phyloP scores from a whole-genome alignment of 2,329 filamentous ascomycete genomes.

The Diplodia mutila region DNA sequence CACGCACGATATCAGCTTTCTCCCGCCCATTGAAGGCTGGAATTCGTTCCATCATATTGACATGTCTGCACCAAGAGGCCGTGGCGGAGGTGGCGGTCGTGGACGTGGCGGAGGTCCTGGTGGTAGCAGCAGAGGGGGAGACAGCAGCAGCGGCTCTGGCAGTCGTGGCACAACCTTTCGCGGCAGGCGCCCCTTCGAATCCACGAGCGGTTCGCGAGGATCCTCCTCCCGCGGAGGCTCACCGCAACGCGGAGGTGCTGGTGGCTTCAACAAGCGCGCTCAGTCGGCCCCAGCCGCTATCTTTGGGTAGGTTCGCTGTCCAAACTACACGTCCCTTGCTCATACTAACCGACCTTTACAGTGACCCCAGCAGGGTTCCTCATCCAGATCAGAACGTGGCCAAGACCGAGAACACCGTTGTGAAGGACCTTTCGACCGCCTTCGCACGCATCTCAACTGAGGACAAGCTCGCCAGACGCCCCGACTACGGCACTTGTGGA shows the following conservation, averaged over 20 bases:
- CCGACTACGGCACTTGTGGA: constrained; percentile 44
- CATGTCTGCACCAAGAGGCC: constrained; percentile 24
- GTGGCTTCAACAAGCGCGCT: constrained; percentile 8
- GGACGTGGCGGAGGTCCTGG: constrained; percentile 15
- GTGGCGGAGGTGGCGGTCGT: constrained; percentile 26
- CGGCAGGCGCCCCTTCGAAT: constrained; percentile 18
- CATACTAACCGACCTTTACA: background rate
- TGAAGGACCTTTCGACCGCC: constrained; percentile 32
- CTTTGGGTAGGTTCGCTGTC: constrained; percentile 8
- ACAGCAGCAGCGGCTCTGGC: constrained; percentile 27
- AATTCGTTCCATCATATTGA: constrained; percentile 3
- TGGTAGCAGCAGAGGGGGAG: constrained; percentile 23
- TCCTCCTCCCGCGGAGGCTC: constrained; percentile 22
- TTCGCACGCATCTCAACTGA: constrained; percentile 34
- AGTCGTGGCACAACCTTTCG: constrained; percentile 20
- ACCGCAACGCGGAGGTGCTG: constrained; percentile 16
- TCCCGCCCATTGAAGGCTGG: background rate
- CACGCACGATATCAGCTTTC: background rate
- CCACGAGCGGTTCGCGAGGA: constrained; percentile 20
- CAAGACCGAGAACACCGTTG: constrained; percentile 36
- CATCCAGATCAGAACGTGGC: constrained; percentile 29
- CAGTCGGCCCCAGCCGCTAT: constrained; percentile 22
- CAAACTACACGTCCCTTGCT: background rate
- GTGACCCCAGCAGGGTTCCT: constrained; percentile 3
- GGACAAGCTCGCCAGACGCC: constrained; percentile 33